Percentiles rank a stretch among this genome's conserved stretches.
Evolutionary conservation across 768 basidiomycete species (phyloP).

Genomic region (Rhodotorula kratochvilovae): DNA sequence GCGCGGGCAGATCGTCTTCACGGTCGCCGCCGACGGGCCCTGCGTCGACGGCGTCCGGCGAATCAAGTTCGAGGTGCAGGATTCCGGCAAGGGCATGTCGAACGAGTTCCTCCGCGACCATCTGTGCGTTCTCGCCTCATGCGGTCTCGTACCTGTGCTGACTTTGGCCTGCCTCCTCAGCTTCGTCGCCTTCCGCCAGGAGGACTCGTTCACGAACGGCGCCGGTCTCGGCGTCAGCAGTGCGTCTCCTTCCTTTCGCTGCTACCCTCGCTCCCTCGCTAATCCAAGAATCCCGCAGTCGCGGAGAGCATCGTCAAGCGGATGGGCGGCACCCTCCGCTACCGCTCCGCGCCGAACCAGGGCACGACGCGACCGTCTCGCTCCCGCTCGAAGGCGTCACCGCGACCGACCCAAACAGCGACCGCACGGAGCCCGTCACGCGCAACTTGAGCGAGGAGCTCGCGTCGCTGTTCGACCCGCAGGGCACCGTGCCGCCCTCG

Average conservation of each 20-base stretch:
- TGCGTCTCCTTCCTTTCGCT: not conserved
- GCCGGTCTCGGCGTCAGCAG: slow-evolving; percentile 24
- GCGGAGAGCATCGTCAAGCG: not conserved
- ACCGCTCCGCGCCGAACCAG: not conserved
- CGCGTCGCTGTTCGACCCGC: not conserved
- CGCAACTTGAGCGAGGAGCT: slow-evolving; percentile 3
- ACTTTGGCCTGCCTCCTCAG: not conserved
- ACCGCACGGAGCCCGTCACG: not conserved
- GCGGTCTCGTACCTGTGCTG: not conserved
- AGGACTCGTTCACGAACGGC: slow-evolving; percentile 17
- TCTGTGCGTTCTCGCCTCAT: not conserved
- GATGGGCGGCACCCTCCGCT: not conserved
- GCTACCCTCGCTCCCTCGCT: not conserved
- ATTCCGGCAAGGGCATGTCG: slow-evolving; percentile 1
- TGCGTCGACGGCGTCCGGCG: too few species aligned
- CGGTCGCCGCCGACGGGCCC: not conserved
- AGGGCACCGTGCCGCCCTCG: not conserved
- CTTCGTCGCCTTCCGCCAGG: slow-evolving; percentile 1
- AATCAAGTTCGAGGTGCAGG: not conserved
- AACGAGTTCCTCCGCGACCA: not conserved
- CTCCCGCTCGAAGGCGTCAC: slow-evolving; percentile 8
- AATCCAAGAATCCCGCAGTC: not conserved
- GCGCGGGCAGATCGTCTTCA: not conserved
- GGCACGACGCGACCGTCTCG: slow-evolving; percentile 4
- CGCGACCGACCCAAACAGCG: too few species aligned